Evolutionary conservation across 306 rosid species (phyloP).

Genomic region (Prunus padus): DNA sequence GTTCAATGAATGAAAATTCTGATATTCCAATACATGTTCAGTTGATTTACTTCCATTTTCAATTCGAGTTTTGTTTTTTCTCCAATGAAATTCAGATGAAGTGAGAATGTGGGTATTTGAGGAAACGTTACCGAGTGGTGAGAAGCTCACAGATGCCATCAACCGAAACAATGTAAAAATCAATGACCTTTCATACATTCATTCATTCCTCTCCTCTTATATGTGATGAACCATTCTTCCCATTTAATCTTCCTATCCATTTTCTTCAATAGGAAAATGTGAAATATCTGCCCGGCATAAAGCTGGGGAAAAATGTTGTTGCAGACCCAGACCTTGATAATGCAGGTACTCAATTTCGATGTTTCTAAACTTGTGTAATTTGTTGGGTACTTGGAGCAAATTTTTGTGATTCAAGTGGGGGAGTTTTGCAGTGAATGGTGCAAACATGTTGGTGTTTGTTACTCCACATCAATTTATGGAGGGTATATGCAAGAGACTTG

Average conservation of each 20-base stretch:
- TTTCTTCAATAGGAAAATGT: conserved; percentile 70
- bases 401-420: conserved; percentile 24
- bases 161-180: conserved; percentile 66
- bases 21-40: not conserved
- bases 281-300: conserved; percentile 81
- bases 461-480: conserved; percentile 94
- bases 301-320: conserved; percentile 82
- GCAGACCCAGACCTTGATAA: conserved; percentile 80
- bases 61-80: not conserved
- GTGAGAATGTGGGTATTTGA: conserved; percentile 96
- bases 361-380: not conserved
- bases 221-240: conserved; percentile 2
- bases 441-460: conserved; percentile 89
- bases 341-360: conserved; percentile 50
- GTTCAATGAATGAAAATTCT: not conserved
- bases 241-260: conserved; percentile 4
- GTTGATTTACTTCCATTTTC: conserved; percentile 7
- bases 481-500: conserved; percentile 70
- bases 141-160: conserved; percentile 79
- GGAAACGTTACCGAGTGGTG: conserved; percentile 72
- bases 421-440: conserved; percentile 61
- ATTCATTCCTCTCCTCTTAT: not conserved
- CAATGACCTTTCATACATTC: conserved; percentile 16
- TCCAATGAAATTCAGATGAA: conserved; percentile 56
- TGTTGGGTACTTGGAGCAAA: not conserved